Evolutionary conservation across 176 grass and related monocot genomes (phyloP), one percentile per base, ranked within the genome.

Genomic region (Pontederia crassipes): DNA sequence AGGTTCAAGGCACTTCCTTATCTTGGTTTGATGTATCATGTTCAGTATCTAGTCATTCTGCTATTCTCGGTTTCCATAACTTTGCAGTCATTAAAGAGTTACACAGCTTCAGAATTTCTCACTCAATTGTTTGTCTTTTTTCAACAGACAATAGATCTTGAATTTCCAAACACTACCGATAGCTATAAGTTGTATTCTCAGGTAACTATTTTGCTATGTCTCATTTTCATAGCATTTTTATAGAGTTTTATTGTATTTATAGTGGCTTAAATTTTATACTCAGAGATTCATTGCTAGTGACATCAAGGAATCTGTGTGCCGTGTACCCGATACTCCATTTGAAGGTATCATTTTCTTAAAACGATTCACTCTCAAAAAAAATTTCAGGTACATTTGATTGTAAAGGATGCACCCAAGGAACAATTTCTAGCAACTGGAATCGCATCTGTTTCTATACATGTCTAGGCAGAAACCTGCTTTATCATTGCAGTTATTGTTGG

Each of bases 251-350:
- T 57, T 49, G n/a, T 71, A 40, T 54, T 45, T 55, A 59, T 73
- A 29, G 47, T 57, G 66, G 60, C 60, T 68, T 26, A 45, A 28
- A 28, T 16, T 12, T 13, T 63, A 32, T 45, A 53, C 28, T 73
- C 84, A 98, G 94, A 91, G 94, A 81, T 84, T 77, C 66, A 98
- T 93, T 79, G 94, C 85, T 59, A 82, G 94, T 58, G 94, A 98
- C 66, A 77, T 98, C 74, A 98, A 98, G 85, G 94, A 98, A 77
- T 86, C 88, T 0, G 82, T 93, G 28, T 98, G 81, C 73, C 83
- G 94, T 71, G 94, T 98, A 54, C 94, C 94, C 58, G 94, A 98
- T 77, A 89, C 84, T 56, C 63, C 85, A 59, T 98, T 88, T 81
- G 94, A 98, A 88, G 94, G 94, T 98, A 88, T 24, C 20, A 24